Evolutionary conservation across 1,284 basidiomycete species (phyloP).

Genomic region (Chondrostereum purpureum): DNA sequence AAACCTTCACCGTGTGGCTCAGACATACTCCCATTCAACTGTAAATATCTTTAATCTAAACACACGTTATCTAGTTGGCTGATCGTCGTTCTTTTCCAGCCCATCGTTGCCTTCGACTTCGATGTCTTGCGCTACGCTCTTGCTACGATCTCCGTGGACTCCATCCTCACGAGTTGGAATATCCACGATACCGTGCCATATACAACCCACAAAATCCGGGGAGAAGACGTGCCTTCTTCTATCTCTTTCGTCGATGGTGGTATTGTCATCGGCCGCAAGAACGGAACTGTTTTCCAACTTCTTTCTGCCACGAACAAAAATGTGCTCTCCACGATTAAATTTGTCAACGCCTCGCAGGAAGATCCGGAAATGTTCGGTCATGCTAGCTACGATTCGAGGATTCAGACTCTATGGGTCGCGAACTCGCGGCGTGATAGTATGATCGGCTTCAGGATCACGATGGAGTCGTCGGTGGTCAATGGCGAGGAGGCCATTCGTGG

Average conservation of each 20-base stretch:
- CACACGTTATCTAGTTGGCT: neutral
- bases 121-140: slow-evolving; percentile 66
- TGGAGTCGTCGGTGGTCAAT: slow-evolving; percentile 50
- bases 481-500: slow-evolving; percentile 55
- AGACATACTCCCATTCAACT: slow-evolving; percentile 59
- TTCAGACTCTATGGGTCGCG: slow-evolving; percentile 78
- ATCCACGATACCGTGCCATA: slow-evolving; percentile 67
- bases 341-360: slow-evolving; percentile 58
- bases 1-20: slow-evolving; percentile 59
- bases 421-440: slow-evolving; percentile 78
- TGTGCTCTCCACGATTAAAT: slow-evolving; percentile 72
- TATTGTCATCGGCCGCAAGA: slow-evolving; percentile 71
- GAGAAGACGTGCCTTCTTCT: slow-evolving; percentile 73
- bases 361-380: slow-evolving; percentile 82
- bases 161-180: slow-evolving; percentile 72
- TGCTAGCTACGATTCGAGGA: slow-evolving; percentile 71
- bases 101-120: slow-evolving; percentile 75
- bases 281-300: slow-evolving; percentile 74
- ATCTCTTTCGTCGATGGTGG: slow-evolving; percentile 75
- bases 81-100: slow-evolving; percentile 32
- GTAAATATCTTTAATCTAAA: no score
- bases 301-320: slow-evolving; percentile 62
- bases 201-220: slow-evolving; percentile 64
- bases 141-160: slow-evolving; percentile 74
- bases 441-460: slow-evolving; percentile 62